phyloP scores from a whole-genome alignment of 2,329 filamentous ascomycete species.

The Fusarium liriodendri region DNA sequence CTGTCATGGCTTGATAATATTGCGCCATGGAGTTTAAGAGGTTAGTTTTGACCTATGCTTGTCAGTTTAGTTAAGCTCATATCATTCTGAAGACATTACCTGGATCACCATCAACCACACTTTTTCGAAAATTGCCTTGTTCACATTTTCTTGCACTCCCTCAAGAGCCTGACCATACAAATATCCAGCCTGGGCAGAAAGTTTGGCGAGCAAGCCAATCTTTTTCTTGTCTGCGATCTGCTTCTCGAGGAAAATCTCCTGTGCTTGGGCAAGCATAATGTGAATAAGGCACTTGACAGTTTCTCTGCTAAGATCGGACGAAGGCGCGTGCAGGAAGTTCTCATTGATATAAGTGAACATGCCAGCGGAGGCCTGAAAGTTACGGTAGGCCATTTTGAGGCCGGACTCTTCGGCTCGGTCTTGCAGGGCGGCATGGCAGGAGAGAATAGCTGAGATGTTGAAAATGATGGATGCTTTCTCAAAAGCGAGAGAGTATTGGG shows the following conservation, averaged over 20 bases:
- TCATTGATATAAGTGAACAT: slow-evolving; percentile 99
- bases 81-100: slow-evolving; percentile 58
- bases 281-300: slow-evolving; percentile 95
- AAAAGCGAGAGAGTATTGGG: slow-evolving; percentile 95
- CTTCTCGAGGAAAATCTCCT: slow-evolving; percentile 98
- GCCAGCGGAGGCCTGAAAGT: slow-evolving; percentile 96
- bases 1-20: slow-evolving; percentile 92
- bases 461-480: slow-evolving; percentile 99
- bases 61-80: slow-evolving; percentile 23
- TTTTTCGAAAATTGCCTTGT: slow-evolving; percentile 92
- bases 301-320: slow-evolving; percentile 93
- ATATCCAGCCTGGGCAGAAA: slow-evolving; percentile 90
- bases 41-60: slow-evolving; percentile 76
- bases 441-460: slow-evolving; percentile 97
- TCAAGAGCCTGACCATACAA: slow-evolving; percentile 90
- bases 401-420: slow-evolving; percentile 92
- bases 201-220: slow-evolving; percentile 87
- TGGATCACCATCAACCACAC: slow-evolving; percentile 88
- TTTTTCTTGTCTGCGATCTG: slow-evolving; percentile 95
- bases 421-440: slow-evolving; percentile 93
- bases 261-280: slow-evolving; percentile 93
- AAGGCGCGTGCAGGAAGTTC: slow-evolving; percentile 97
- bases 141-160: slow-evolving; percentile 91
- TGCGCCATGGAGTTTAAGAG: slow-evolving; percentile 89
- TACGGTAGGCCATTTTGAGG: slow-evolving; percentile 96